These are phyloP conservation scores for Dittrichia graveolens DNA, from an alignment of 129 eudicot genomes.

Conservation along the genomic window DNA sequence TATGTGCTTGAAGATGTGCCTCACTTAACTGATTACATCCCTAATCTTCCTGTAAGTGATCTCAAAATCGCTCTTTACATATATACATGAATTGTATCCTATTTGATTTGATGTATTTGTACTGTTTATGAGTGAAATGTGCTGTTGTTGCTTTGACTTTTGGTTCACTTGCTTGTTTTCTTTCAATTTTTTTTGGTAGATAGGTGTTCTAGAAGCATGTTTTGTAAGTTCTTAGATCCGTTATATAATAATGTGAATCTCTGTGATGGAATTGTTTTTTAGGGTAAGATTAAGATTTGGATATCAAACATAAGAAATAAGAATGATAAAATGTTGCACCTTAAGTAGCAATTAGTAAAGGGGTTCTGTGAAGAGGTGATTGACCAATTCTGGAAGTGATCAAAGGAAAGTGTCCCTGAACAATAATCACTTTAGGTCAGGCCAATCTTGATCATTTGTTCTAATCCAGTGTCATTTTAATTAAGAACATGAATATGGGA, in stretches of 20 bases:
- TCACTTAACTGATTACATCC: conserved; percentile 83
- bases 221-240: conserved; percentile 22
- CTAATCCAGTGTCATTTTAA: too few species aligned
- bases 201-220: conserved; percentile 16
- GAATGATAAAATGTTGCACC: not conserved
- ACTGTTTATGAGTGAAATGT: conserved; percentile 12
- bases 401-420: not conserved
- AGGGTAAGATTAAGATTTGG: conserved; percentile 23
- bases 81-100: not conserved
- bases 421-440: not conserved
- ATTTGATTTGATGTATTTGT: conserved; percentile 6
- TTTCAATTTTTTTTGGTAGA: not conserved
- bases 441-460: not conserved
- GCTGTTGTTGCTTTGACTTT: conserved; percentile 33
- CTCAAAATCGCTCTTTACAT: not conserved
- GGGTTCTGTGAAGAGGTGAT: not conserved
- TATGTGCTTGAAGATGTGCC: conserved; percentile 96
- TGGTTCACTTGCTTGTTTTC: not conserved
- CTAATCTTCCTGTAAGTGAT: conserved; percentile 60
- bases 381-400: conserved; percentile 6
- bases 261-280: conserved; percentile 15
- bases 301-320: not conserved
- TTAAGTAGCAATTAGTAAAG: not conserved
- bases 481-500: too few species aligned
- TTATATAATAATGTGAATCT: conserved; percentile 28